phyloP scores from a whole-genome alignment of 805 yeast species.

The Kluyveromyces dobzhanskii region DNA sequence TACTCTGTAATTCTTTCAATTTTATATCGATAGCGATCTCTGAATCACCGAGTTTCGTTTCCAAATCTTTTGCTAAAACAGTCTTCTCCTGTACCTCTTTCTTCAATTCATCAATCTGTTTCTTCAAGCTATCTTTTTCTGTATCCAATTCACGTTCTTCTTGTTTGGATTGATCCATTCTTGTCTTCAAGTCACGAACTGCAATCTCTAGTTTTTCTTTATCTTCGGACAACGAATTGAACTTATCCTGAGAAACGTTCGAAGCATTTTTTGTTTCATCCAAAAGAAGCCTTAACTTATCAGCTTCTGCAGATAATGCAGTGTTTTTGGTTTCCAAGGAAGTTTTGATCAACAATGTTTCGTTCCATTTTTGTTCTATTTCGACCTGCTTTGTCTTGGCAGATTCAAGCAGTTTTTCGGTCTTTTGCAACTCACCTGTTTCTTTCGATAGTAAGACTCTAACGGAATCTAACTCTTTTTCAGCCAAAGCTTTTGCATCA shows the following conservation, averaged over 20 bases:
- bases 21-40: constrained; percentile 31
- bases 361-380: constrained; percentile 19
- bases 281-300: constrained; percentile 17
- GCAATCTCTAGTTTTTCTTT: constrained; percentile 14
- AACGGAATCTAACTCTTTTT: constrained; percentile 26
- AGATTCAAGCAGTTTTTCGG: constrained; percentile 37
- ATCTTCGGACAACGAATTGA: neutral
- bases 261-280: constrained; percentile 10
- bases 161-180: constrained; percentile 41
- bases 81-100: constrained; percentile 23
- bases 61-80: constrained; percentile 24
- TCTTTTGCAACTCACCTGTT: constrained; percentile 35
- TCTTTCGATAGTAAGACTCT: constrained; percentile 33
- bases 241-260: neutral
- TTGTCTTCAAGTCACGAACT: constrained; percentile 33
- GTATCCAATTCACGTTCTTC: constrained; percentile 37
- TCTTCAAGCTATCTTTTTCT: constrained; percentile 6
- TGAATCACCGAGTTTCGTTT: constrained; percentile 24
- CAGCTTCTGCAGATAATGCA: constrained; percentile 16
- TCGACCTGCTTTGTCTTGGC: constrained; percentile 35
- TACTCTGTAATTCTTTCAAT: constrained; percentile 27
- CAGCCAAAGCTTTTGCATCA: constrained; percentile 20
- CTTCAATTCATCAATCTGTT: constrained; percentile 11
- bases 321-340: constrained; percentile 23
- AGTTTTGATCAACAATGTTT: constrained; percentile 13